Percentiles rank a stretch among this genome's conserved stretches.
phyloP scores from a whole-genome alignment of 2,329 filamentous ascomycete species.

The Claviceps maximensis region DNA sequence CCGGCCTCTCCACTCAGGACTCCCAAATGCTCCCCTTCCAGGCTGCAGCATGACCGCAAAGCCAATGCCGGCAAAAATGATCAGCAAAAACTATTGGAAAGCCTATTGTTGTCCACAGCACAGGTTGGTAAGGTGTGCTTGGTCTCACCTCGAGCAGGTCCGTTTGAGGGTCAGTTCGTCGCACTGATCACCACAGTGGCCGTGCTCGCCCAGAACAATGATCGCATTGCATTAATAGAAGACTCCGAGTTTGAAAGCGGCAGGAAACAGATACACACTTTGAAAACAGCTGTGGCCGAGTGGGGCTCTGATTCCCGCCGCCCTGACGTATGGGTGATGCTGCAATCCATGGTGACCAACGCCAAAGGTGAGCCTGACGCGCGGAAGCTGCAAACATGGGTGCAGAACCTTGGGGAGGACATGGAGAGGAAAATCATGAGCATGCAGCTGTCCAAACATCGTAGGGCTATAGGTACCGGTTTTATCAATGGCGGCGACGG shows the following conservation, averaged over 20 bases:
- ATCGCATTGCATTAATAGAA: constrained; percentile 18
- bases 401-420: constrained; percentile 37
- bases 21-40: not conserved
- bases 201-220: constrained; percentile 7
- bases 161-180: constrained; percentile 35
- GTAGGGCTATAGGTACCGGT: constrained; percentile 2
- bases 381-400: constrained; percentile 37
- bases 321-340: constrained; percentile 35
- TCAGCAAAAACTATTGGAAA: constrained; percentile 15
- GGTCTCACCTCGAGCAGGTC: constrained; percentile 34
- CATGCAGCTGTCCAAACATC: constrained; percentile 30
- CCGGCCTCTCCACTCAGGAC: not conserved
- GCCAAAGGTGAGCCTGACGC: constrained; percentile 26
- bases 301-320: constrained; percentile 19
- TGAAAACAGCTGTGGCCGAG: constrained; percentile 27
- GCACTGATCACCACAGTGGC: constrained; percentile 29
- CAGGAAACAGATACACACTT: constrained; percentile 26
- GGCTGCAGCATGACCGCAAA: not conserved
- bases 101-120: constrained; percentile 25
- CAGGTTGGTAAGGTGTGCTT: constrained; percentile 29
- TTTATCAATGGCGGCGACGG: not conserved
- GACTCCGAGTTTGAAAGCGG: constrained; percentile 26
- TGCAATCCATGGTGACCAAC: constrained; percentile 32
- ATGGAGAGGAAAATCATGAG: constrained; percentile 32
- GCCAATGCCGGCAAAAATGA: not conserved